phyloP scores from a whole-genome alignment of 73 alveolate species.

The Paramecium tetraurelia region DNA sequence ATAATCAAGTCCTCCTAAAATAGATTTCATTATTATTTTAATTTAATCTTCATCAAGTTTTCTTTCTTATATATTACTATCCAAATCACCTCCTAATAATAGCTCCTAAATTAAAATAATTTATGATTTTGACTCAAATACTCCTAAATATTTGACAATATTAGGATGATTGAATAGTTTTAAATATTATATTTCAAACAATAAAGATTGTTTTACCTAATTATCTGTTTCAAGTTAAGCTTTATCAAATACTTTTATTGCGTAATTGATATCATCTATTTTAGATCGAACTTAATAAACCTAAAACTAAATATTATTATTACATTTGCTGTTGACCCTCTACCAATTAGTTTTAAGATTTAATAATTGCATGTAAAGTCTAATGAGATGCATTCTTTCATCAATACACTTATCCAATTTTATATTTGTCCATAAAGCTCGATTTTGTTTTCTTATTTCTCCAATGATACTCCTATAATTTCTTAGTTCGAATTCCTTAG shows the following conservation, averaged over 20 bases:
- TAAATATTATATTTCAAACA: slow-evolving; percentile 71
- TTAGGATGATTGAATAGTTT: slow-evolving; percentile 77
- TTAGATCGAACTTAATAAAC: background rate
- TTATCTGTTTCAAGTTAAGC: background rate
- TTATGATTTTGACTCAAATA: slow-evolving; percentile 64
- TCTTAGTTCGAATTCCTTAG: background rate
- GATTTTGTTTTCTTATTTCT: background rate
- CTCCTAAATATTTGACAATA: slow-evolving; percentile 71
- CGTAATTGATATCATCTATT: background rate
- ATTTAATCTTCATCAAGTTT: slow-evolving; percentile 43
- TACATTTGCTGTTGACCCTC: background rate
- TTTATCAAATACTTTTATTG: slow-evolving; percentile 52
- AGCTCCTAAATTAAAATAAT: slow-evolving; percentile 20
- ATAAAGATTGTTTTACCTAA: slow-evolving; percentile 62
- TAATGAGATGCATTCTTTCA: background rate
- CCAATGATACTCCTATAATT: background rate
- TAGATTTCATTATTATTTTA: background rate
- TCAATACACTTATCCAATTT: background rate
- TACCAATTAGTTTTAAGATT: background rate
- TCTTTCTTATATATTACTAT: background rate
- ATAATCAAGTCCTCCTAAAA: slow-evolving; percentile 4
- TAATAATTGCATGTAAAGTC: background rate
- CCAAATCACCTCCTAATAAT: slow-evolving; percentile 30
- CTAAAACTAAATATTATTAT: background rate
- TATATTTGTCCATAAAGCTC: background rate